phyloP scores from a whole-genome alignment of 164 flowering plant species.

The Piper longum region DNA sequence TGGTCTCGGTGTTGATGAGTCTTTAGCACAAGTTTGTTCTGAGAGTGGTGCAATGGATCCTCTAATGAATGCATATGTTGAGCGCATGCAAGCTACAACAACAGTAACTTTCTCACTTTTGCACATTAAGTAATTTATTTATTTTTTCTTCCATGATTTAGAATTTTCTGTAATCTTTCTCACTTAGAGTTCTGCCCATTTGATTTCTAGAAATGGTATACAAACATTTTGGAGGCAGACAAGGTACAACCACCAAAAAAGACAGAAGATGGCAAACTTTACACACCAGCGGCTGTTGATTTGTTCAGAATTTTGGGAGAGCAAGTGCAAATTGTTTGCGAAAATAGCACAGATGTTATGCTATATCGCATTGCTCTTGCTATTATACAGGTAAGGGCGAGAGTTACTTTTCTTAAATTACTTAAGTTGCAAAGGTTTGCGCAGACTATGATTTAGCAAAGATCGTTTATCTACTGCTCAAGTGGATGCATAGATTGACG shows the following conservation, averaged over 20 bases:
- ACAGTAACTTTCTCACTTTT: constrained; percentile 27
- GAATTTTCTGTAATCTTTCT: neutral
- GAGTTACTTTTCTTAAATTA: neutral
- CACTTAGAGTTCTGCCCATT: neutral
- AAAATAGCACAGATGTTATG: constrained; percentile 97
- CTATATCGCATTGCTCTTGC: constrained; percentile 90
- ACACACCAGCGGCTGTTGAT: constrained; percentile 97
- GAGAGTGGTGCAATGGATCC: constrained; percentile 99
- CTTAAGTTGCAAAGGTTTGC: no score
- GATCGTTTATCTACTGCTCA: no score
- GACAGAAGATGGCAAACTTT: constrained; percentile 86
- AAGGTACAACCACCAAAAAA: constrained; percentile 88
- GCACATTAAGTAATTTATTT: neutral
- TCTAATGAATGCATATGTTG: constrained; percentile 95
- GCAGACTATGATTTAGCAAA: no score
- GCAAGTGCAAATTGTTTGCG: constrained; percentile 95
- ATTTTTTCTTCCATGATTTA: neutral
- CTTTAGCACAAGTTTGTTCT: constrained; percentile 98
- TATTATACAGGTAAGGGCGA: constrained; percentile 34
- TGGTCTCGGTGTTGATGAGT: constrained; percentile 94
- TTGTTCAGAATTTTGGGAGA: constrained; percentile 94
- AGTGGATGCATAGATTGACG: no score
- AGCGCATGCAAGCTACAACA: constrained; percentile 97
- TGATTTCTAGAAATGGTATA: constrained; percentile 77
- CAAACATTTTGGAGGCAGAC: constrained; percentile 88